Evolutionary conservation across 352 stramenopile species (phyloP), one percentile per base, ranked within the genome.

Genomic region (Globisporangium camurandrum): DNA sequence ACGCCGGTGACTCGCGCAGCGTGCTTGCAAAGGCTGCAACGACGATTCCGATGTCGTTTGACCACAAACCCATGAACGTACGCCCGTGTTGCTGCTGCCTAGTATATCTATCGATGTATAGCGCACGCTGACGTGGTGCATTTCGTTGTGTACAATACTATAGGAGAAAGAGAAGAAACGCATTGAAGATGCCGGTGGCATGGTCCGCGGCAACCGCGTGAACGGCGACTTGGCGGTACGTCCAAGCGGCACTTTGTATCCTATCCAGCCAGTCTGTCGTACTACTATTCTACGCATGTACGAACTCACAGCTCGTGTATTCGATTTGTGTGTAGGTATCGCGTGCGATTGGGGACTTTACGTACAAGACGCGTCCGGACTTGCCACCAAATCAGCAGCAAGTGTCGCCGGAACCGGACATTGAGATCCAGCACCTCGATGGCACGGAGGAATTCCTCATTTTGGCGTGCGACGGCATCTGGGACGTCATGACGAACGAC

Each of bases 401-500:
- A 56, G 71, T 67, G 24, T 95, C 85, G 19, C 75, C 84, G 0
- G 84, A 95, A 57, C 87, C 91, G 0, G 90, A 98, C 16, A 81
- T 97, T 56, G 75, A 87, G 60, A 70, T 94, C 44, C 66, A 93
- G 42, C 40, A 61, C 51, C 71, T 87, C 10, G 74, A 90, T 46
- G 69, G 73, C 37, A 80, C 89, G 39, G 86, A 97, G 49, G 83
- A 97, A 61, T 96, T 97, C 51, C 61, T 97, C 4, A 59, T 97
- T 17, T 67, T 97, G 31, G 90, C 88, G 10, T 97, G 88, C 51
- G 89, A 97, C 49, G 91, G 89, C 36, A 95, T 97, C 46, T 97
- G 91, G 89, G 91, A 97, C 46, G 89, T 97, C 31, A 95, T 97
- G 80, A 80, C 57, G 42, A 95, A 96, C 52, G 81, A 97, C 57